A percentile compares a stretch with the other conserved stretches of the same genome.
These are phyloP conservation scores for Grosmannia serpens DNA, from an alignment of 2,329 filamentous ascomycete genomes.

Conservation along the genomic window DNA sequence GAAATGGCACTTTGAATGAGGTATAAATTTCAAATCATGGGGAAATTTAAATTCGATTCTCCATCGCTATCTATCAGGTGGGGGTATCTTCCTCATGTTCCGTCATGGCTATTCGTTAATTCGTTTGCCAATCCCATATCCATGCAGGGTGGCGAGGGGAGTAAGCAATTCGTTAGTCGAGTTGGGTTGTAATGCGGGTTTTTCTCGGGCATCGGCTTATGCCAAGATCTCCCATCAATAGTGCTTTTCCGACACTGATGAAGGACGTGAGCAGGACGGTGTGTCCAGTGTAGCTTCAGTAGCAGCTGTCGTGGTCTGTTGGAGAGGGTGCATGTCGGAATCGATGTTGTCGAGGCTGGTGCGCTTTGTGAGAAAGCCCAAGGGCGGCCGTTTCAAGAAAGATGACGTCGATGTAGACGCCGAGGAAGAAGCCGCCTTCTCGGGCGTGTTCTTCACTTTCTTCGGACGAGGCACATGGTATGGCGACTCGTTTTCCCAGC, in stretches of 20 bases:
- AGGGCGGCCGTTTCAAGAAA: background rate
- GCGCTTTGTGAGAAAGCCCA: background rate
- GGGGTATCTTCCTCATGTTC: background rate
- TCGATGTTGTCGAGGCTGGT: background rate
- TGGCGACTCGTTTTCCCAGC: slow-evolving; percentile 1
- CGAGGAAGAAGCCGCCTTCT: background rate
- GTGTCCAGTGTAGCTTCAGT: background rate
- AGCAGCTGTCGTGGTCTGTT: background rate
- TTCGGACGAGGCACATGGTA: background rate
- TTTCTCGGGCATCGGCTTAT: background rate
- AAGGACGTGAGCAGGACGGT: background rate
- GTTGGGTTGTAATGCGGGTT: background rate
- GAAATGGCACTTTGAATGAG: no score
- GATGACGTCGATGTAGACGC: background rate
- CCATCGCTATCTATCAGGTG: background rate
- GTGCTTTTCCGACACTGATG: background rate
- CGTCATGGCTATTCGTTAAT: background rate
- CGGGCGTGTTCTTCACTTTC: background rate
- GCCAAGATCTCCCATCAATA: background rate
- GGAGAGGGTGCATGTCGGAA: background rate
- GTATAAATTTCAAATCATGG: no score
- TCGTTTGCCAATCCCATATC: background rate
- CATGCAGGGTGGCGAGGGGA: background rate
- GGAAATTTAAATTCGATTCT: background rate
- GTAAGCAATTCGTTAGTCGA: background rate